These are phyloP conservation scores for Chlamydomonas schloesseri DNA, from an alignment of 139 green algal species.

Conservation along the genomic window DNA sequence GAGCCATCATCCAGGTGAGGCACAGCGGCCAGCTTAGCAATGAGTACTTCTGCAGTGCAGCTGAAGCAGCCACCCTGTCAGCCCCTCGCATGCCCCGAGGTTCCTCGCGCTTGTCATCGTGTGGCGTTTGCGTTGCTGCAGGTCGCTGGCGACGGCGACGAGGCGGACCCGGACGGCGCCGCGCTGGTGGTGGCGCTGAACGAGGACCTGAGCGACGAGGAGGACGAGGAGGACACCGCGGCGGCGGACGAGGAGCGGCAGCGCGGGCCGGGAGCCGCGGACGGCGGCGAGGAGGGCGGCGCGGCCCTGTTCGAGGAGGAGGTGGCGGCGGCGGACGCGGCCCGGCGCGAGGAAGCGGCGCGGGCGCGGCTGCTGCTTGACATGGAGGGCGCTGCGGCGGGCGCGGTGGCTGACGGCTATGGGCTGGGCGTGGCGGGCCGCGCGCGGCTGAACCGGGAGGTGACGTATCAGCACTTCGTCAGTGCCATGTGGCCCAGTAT, in stretches of 20 bases:
- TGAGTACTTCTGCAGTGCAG: too few relatives aligned
- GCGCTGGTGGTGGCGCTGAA: conserved; percentile 58
- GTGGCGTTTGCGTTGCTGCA: too few relatives aligned
- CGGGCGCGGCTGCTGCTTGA: background rate
- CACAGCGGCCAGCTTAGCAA: too few relatives aligned
- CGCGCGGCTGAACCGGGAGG: conserved; percentile 30
- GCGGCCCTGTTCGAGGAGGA: background rate
- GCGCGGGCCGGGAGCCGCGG: background rate
- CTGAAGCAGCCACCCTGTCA: too few relatives aligned
- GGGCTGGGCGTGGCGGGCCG: conserved; percentile 33
- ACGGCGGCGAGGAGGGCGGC: conserved; percentile 37
- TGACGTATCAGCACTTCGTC: conserved; percentile 56
- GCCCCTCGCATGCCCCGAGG: too few relatives aligned
- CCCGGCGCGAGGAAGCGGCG: background rate
- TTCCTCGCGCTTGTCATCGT: too few relatives aligned
- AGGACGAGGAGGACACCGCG: conserved; percentile 50
- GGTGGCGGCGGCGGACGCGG: conserved; percentile 1
- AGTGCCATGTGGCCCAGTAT: conserved; percentile 63
- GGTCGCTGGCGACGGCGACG: conserved; percentile 44
- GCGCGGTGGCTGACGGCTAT: background rate
- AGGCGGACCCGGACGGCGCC: conserved; percentile 67
- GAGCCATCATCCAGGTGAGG: conserved; percentile 48
- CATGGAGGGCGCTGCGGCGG: background rate
- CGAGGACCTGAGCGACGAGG: conserved; percentile 40
- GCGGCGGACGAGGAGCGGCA: background rate